Conservation (phyloP, 2,329 filamentous ascomycete species). For the Colletotrichum theobromicola region DNA sequence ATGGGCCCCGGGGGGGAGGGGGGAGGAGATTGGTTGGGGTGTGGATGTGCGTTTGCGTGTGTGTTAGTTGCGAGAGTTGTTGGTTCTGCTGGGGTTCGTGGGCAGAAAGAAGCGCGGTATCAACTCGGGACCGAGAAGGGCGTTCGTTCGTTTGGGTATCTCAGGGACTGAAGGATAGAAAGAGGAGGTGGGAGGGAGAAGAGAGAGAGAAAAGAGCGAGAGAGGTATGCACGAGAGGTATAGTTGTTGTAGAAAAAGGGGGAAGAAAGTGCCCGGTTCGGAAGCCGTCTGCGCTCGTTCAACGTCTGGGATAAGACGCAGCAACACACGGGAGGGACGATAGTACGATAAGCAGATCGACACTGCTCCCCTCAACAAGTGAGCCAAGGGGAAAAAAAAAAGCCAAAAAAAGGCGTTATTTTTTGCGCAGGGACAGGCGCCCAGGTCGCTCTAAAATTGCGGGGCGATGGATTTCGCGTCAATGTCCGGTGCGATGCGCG, state of each 20-base stretch:
- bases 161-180: neutral
- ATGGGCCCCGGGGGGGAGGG: neutral
- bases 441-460: neutral
- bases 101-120: neutral
- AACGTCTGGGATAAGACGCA: neutral
- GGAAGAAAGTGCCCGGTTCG: neutral
- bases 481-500: neutral
- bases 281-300: neutral
- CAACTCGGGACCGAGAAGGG: neutral
- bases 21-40: neutral
- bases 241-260: neutral
- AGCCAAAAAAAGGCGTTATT: neutral
- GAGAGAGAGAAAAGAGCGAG: neutral
- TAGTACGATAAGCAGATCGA: neutral
- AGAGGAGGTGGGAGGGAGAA: neutral
- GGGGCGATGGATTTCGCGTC: constrained; percentile 6
- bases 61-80: neutral
- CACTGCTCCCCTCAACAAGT: neutral
- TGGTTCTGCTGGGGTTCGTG: neutral
- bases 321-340: neutral
- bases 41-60: no score
- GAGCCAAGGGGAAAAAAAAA: neutral
- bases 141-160: neutral
- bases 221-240: neutral
- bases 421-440: neutral